A percentile compares a stretch with the other conserved stretches of the same genome.
Conservation (phyloP, 176 grass and related monocot species). For the Canna indica region DNA sequence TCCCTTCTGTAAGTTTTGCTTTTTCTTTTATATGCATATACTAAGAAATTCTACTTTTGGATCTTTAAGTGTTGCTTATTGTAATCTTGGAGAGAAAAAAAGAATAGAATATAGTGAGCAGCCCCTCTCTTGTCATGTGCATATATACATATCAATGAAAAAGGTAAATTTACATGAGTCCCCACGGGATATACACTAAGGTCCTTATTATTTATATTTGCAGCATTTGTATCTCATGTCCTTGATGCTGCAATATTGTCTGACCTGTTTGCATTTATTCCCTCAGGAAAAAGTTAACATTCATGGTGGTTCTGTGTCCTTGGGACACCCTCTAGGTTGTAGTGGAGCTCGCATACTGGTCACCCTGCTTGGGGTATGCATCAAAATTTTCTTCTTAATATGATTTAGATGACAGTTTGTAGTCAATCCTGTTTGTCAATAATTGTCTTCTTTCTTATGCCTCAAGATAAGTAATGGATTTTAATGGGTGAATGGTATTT, state of each 20-base stretch:
- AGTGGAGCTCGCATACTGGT: slow-evolving; percentile 86
- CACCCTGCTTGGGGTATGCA: slow-evolving; percentile 71
- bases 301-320: slow-evolving; percentile 79
- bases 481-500: neutral
- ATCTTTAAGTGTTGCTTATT: neutral
- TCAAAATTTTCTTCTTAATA: neutral
- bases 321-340: slow-evolving; percentile 90
- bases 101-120: too few species aligned
- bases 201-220: too few species aligned
- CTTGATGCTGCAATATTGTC: neutral
- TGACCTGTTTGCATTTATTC: neutral
- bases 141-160: too few species aligned
- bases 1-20: slow-evolving; percentile 59
- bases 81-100: too few species aligned
- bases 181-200: too few species aligned
- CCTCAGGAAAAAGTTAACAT: slow-evolving; percentile 77
- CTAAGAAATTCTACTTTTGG: neutral
- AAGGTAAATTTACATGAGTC: too few species aligned
- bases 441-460: neutral
- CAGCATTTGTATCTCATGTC: too few species aligned
- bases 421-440: neutral
- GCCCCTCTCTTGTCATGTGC: too few species aligned
- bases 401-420: neutral
- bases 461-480: neutral
- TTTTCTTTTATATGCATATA: neutral